Conservation (phyloP, 345 rosid genomes). For the Rubroshorea leprosula region DNA sequence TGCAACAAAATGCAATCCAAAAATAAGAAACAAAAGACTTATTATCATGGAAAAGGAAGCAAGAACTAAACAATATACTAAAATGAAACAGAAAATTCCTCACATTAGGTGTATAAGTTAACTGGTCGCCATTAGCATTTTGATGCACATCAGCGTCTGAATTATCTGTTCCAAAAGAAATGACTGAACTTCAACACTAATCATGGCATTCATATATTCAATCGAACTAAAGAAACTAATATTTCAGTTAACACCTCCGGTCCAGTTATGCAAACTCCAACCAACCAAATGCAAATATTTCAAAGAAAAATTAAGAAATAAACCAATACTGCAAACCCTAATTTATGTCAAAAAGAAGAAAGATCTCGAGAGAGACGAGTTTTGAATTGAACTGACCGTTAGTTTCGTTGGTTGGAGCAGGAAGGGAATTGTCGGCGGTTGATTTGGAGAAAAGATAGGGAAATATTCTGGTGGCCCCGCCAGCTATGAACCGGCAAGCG, state of each 20-base stretch:
- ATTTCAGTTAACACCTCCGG: neutral
- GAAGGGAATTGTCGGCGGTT: conserved; percentile 28
- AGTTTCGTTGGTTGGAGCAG: conserved; percentile 22
- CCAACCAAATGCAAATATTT: neutral
- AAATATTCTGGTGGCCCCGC: conserved; percentile 55
- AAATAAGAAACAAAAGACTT: neutral
- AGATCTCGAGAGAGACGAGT: neutral
- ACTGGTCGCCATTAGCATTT: conserved; percentile 13
- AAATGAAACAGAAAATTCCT: conserved; percentile 14
- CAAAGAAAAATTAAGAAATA: neutral
- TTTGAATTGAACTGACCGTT: conserved; percentile 29
- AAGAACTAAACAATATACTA: neutral
- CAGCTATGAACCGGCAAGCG: conserved; percentile 56
- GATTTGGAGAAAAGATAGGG: conserved; percentile 56
- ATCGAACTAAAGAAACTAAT: neutral
- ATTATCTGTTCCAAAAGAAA: conserved; percentile 22
- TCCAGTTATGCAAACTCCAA: neutral
- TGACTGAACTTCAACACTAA: neutral
- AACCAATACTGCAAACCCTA: conserved; percentile 16
- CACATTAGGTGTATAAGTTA: conserved; percentile 27
- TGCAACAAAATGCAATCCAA: neutral
- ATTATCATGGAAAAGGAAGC: no score
- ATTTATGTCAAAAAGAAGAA: neutral
- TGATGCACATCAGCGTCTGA: conserved; percentile 24
- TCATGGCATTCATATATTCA: neutral